Conservation (phyloP, 768 basidiomycete genomes). For the Boletus bicolor region DNA sequence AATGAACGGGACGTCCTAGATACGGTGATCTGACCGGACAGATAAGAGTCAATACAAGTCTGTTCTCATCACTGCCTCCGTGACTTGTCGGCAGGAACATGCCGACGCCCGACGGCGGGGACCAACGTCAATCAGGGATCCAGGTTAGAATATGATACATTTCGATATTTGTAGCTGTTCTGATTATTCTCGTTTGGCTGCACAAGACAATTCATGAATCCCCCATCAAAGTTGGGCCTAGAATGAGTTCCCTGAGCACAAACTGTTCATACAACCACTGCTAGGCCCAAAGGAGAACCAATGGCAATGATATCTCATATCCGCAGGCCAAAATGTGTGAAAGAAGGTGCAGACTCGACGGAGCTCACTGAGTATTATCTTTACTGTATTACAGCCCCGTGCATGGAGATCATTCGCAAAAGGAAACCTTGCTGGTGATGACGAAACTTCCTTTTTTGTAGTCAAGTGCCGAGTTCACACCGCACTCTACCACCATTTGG, state of each 20-base stretch:
- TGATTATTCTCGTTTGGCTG: neutral
- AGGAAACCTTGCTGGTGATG: slow-evolving; percentile 1
- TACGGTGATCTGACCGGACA: neutral
- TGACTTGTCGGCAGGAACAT: slow-evolving; percentile 4
- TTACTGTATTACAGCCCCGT: neutral
- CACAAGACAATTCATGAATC: neutral
- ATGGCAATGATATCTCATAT: slow-evolving; percentile 4
- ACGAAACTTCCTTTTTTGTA: slow-evolving; percentile 14
- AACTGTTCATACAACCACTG: neutral
- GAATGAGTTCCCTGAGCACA: neutral
- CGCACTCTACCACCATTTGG: neutral
- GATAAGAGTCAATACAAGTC: slow-evolving; percentile 5
- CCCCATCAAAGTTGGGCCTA: neutral
- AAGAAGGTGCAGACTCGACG: neutral
- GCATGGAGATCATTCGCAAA: neutral
- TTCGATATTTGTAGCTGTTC: neutral
- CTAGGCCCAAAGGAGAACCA: neutral
- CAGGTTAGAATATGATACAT: too few species aligned
- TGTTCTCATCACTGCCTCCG: neutral
- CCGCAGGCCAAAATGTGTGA: slow-evolving; percentile 2
- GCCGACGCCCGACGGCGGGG: neutral
- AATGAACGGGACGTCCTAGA: neutral
- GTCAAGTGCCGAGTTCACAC: neutral
- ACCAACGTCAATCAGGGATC: neutral
- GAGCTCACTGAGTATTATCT: neutral